A percentile compares a stretch with the other conserved stretches of the same genome.
phyloP scores from a whole-genome alignment of 768 basidiomycete species.

The Russula sp. region DNA sequence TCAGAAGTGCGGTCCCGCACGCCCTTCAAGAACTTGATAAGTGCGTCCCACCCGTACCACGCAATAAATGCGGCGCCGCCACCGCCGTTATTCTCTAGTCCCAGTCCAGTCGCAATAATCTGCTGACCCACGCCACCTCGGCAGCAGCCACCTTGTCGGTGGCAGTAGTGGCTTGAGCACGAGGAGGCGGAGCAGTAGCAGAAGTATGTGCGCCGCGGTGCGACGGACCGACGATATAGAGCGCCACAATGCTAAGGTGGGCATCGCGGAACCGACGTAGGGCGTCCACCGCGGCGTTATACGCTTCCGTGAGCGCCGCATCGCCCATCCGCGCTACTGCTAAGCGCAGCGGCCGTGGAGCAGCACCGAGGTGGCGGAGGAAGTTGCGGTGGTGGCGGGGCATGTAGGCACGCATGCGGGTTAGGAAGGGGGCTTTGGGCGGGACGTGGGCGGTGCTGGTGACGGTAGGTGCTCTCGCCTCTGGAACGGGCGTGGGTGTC shows the following conservation, averaged over 20 bases:
- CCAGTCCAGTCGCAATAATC: slow-evolving; percentile 21
- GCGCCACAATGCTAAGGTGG: slow-evolving; percentile 54
- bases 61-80: slow-evolving; percentile 29
- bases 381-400: slow-evolving; percentile 58
- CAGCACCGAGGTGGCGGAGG: slow-evolving; percentile 49
- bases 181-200: neutral
- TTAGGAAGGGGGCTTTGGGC: slow-evolving; percentile 41
- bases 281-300: slow-evolving; percentile 49
- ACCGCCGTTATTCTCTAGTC: slow-evolving; percentile 7
- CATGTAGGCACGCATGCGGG: slow-evolving; percentile 60
- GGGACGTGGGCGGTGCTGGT: neutral
- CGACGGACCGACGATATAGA: slow-evolving; percentile 56
- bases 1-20: slow-evolving; percentile 50
- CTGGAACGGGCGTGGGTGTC: neutral
- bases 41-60: slow-evolving; percentile 59
- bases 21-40: slow-evolving; percentile 56
- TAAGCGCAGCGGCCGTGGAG: slow-evolving; percentile 47
- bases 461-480: neutral
- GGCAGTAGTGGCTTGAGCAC: too few relatives aligned
- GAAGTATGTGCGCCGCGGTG: slow-evolving; percentile 30
- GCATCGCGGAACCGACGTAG: slow-evolving; percentile 56
- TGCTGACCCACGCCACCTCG: neutral
- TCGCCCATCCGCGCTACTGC: slow-evolving; percentile 39
- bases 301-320: slow-evolving; percentile 38
- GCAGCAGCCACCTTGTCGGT: neutral